These are phyloP conservation scores for Sophora flavescens DNA, from an alignment of 306 rosid species.

Conservation along the genomic window DNA sequence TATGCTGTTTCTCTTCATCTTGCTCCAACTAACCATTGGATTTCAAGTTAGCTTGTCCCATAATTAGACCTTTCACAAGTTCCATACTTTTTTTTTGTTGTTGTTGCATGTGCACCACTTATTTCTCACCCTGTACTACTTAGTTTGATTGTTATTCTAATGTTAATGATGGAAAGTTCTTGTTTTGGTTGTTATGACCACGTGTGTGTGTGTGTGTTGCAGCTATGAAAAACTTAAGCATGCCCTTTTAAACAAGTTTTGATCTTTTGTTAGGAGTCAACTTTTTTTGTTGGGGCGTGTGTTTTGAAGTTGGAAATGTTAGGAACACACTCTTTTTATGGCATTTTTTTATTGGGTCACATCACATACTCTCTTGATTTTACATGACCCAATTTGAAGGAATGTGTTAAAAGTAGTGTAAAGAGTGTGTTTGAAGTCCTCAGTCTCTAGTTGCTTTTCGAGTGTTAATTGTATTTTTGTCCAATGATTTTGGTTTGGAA, in stretches of 20 bases:
- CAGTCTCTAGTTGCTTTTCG: constrained; percentile 7
- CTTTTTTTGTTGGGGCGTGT: neutral
- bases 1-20: neutral
- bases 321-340: no score
- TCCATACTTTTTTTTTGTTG: neutral
- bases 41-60: constrained; percentile 19
- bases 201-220: neutral
- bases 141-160: neutral
- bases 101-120: constrained; percentile 14
- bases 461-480: constrained; percentile 14
- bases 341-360: neutral
- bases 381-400: no score
- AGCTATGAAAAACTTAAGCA: neutral
- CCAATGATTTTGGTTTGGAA: neutral
- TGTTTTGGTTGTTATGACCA: neutral
- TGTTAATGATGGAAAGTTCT: neutral
- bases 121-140: neutral
- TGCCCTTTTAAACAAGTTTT: constrained; percentile 29
- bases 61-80: constrained; percentile 8
- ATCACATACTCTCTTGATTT: no score
- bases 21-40: constrained; percentile 4
- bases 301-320: neutral
- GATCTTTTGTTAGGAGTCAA: neutral
- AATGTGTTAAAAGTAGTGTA: no score
- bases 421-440: no score